These are phyloP conservation scores for Pisolithus orientalis DNA, from an alignment of 768 basidiomycete species.

Conservation along the genomic window DNA sequence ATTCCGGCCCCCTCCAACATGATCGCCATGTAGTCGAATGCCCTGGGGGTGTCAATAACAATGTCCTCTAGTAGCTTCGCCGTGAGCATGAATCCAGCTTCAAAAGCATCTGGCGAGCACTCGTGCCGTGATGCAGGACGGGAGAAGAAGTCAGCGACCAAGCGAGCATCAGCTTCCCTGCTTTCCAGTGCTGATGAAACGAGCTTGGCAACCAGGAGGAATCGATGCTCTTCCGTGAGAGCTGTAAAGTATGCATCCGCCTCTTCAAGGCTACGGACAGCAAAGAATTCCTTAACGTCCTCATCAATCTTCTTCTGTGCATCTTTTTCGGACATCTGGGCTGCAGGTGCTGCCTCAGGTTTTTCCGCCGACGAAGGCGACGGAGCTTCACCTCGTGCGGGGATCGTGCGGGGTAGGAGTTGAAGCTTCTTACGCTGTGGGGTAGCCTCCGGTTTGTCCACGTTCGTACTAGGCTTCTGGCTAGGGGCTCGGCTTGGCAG, in stretches of 20 bases:
- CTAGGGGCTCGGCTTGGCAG: conserved; percentile 40
- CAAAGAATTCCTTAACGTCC: no score
- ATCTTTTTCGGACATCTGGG: conserved; percentile 52
- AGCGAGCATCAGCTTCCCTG: conserved; percentile 72
- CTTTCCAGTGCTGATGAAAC: conserved; percentile 69
- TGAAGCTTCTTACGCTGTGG: no score
- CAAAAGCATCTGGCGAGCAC: conserved; percentile 55
- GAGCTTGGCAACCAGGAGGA: conserved; percentile 66
- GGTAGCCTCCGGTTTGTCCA: neutral
- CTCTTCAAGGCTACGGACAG: no score
- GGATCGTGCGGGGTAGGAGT: no score
- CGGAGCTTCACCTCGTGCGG: no score
- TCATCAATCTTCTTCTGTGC: conserved; percentile 25
- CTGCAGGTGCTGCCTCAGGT: conserved; percentile 35
- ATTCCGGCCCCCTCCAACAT: conserved; percentile 73
- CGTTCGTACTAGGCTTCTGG: conserved; percentile 30
- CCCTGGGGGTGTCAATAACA: conserved; percentile 85
- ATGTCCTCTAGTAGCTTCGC: conserved; percentile 84
- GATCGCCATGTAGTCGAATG: conserved; percentile 66
- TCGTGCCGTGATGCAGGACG: conserved; percentile 52
- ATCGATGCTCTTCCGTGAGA: conserved; percentile 42
- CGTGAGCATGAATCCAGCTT: conserved; percentile 63
- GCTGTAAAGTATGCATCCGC: no score
- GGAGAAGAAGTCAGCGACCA: conserved; percentile 72
- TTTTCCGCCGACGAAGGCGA: no score